These are phyloP conservation scores for Beverwykella pulmonaria DNA, from an alignment of 495 filamentous ascomycete genomes.

Conservation along the genomic window DNA sequence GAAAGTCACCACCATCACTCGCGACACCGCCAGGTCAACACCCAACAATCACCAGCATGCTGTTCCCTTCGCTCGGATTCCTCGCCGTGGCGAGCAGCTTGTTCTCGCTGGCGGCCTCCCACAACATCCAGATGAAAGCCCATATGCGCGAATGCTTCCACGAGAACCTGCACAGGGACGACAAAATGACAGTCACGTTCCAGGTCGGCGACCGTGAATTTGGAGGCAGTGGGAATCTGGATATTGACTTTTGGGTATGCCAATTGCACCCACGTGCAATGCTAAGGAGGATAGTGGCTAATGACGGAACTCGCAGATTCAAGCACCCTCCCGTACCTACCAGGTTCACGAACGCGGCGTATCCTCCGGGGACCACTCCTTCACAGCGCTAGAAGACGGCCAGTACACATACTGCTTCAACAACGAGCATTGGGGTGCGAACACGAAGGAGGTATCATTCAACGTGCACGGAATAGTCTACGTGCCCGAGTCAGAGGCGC, in stretches of 20 bases:
- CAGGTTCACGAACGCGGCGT: slow-evolving; percentile 75
- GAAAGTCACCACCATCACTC: slow-evolving; percentile 1
- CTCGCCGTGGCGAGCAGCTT: slow-evolving; percentile 57
- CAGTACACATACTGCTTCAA: slow-evolving; percentile 97
- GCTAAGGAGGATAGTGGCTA: neutral
- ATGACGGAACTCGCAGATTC: slow-evolving; percentile 62
- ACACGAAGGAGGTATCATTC: slow-evolving; percentile 95
- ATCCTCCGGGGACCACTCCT: slow-evolving; percentile 90
- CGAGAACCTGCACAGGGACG: slow-evolving; percentile 87
- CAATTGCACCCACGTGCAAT: neutral
- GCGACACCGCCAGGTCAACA: slow-evolving; percentile 4
- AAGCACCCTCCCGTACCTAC: slow-evolving; percentile 74
- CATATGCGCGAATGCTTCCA: slow-evolving; percentile 97
- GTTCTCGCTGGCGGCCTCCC: slow-evolving; percentile 66
- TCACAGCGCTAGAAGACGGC: slow-evolving; percentile 81
- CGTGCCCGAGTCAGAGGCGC: slow-evolving; percentile 82
- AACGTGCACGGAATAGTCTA: slow-evolving; percentile 99
- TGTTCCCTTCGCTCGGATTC: slow-evolving; percentile 56
- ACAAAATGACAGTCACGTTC: slow-evolving; percentile 98
- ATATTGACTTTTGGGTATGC: slow-evolving; percentile 97
- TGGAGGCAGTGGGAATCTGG: slow-evolving; percentile 89
- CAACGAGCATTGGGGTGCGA: slow-evolving; percentile 92
- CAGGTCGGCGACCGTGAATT: slow-evolving; percentile 98
- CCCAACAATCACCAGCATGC: slow-evolving; percentile 28
- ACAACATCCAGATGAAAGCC: slow-evolving; percentile 92